Percentiles rank a stretch among this genome's conserved stretches.
Conservation (phyloP, 805 yeast species). For the Candida peoriensis region DNA sequence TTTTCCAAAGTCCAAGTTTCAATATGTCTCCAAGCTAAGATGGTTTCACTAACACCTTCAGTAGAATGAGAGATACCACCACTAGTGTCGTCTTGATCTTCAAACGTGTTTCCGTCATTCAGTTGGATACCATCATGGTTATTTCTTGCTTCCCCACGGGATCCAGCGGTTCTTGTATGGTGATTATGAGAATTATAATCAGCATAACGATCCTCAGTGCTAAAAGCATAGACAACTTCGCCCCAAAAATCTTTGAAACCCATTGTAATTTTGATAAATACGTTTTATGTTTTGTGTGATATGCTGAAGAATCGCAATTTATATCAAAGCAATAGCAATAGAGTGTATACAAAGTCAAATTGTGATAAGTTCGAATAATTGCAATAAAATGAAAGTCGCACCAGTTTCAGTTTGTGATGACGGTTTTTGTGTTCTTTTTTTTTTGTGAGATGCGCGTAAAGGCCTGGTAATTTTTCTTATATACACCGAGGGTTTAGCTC, state of each 20-base stretch:
- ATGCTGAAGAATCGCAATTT: too few relatives aligned
- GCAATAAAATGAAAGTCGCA: too few relatives aligned
- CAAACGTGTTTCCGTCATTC: slow-evolving; percentile 29
- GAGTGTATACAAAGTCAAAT: neutral
- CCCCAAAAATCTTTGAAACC: slow-evolving; percentile 42
- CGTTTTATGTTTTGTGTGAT: too few relatives aligned
- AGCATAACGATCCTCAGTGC: slow-evolving; percentile 66
- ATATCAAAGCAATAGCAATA: slow-evolving; percentile 3
- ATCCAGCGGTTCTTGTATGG: slow-evolving; percentile 15
- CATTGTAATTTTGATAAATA: too few relatives aligned
- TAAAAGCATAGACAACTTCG: slow-evolving; percentile 57
- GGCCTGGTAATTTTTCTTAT: too few relatives aligned
- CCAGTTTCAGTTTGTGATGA: too few relatives aligned
- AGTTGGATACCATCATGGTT: slow-evolving; percentile 12
- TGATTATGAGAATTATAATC: slow-evolving; percentile 49
- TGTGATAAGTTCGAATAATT: too few relatives aligned
- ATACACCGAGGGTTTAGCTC: too few relatives aligned
- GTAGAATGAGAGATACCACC: slow-evolving; percentile 27
- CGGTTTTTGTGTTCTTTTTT: too few relatives aligned
- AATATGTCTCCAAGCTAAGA: slow-evolving; percentile 84
- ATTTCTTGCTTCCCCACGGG: slow-evolving; percentile 3
- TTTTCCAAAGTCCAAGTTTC: slow-evolving; percentile 76
- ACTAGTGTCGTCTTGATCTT: slow-evolving; percentile 27
- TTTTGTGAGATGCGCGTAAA: too few relatives aligned
- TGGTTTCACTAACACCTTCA: slow-evolving; percentile 70